A percentile compares a stretch with the other conserved stretches of the same genome.
Conservation (phyloP, 441 rosid species). For the Macaranga tanarius region DNA sequence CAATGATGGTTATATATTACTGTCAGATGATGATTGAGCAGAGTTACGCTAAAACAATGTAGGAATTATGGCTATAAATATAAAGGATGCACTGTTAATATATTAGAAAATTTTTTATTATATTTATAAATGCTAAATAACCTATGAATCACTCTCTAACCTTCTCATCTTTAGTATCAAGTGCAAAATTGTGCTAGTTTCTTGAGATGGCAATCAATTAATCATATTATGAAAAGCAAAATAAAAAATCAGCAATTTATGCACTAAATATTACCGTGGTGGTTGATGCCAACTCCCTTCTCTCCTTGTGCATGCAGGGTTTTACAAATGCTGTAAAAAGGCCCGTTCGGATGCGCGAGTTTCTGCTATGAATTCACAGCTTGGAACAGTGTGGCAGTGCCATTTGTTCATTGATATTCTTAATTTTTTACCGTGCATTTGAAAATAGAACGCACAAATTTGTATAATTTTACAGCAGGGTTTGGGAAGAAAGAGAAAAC, state of each 20-base stretch:
- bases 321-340: constrained; percentile 92
- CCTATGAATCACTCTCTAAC: neutral
- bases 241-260: neutral
- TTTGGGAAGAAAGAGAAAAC: neutral
- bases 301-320: constrained; percentile 45
- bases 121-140: too few relatives aligned
- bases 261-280: neutral
- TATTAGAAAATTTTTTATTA: too few relatives aligned
- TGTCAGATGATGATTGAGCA: neutral
- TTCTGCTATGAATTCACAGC: constrained; percentile 38
- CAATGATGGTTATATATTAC: neutral
- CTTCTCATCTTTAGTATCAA: neutral
- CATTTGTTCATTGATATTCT: neutral
- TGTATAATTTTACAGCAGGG: too few relatives aligned
- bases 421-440: too few relatives aligned
- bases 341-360: constrained; percentile 82
- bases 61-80: neutral
- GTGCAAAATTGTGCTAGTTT: neutral
- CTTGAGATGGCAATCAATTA: neutral
- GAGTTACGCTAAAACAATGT: neutral
- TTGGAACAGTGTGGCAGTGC: neutral
- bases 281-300: neutral
- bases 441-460: too few relatives aligned
- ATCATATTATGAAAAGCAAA: neutral
- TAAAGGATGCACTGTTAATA: too few relatives aligned